Conservation (phyloP, 225 moss, liverwort and hornwort genomes). For the Antitrichia curtipendula region DNA sequence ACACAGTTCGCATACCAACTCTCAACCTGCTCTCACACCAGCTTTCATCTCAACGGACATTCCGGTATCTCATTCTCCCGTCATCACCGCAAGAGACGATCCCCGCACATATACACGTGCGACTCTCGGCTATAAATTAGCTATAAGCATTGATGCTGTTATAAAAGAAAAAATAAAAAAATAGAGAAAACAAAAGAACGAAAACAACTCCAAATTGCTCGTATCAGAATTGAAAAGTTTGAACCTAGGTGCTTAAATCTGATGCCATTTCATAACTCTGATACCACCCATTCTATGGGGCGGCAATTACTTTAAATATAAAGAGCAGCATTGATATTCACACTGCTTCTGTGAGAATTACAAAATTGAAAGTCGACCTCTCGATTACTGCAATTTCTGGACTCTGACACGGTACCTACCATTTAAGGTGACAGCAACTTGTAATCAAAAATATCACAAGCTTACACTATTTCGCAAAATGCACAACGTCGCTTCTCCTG, state of each 20-base stretch:
- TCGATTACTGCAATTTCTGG: neutral
- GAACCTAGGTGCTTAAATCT: neutral
- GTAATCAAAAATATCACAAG: neutral
- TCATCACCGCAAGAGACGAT: neutral
- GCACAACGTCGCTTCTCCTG: neutral
- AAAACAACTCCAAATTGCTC: neutral
- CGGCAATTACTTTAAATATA: neutral
- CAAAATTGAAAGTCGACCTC: neutral
- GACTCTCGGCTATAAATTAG: neutral
- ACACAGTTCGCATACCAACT: neutral
- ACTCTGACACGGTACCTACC: neutral
- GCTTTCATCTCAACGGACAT: neutral
- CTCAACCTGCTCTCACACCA: neutral
- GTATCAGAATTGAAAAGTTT: neutral
- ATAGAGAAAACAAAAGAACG: neutral
- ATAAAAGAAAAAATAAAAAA: neutral
- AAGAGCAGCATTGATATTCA: neutral
- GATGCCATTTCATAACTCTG: neutral
- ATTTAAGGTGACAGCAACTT: neutral
- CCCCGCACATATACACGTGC: no score
- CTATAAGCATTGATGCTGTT: no score
- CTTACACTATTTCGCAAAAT: neutral
- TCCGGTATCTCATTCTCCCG: neutral
- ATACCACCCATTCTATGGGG: neutral
- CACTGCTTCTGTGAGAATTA: neutral